phyloP scores from a whole-genome alignment of 176 grass and related monocot species.

The Paspalum notatum region DNA sequence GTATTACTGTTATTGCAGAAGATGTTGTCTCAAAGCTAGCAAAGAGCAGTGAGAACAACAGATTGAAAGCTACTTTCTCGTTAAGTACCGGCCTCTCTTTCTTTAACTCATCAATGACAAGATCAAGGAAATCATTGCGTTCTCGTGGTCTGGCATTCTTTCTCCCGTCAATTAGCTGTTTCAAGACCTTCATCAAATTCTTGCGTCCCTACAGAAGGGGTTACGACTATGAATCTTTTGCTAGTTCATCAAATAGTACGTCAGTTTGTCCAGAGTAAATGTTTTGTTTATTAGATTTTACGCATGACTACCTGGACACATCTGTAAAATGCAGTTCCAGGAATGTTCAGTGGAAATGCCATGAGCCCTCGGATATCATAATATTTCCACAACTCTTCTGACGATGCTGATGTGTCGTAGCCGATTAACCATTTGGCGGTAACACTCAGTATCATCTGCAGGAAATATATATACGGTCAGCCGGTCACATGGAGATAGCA shows the following conservation, averaged over 20 bases:
- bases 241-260: not conserved
- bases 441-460: slow-evolving; percentile 68
- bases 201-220: slow-evolving; percentile 44
- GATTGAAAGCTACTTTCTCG: slow-evolving; percentile 40
- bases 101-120: slow-evolving; percentile 45
- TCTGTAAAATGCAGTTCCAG: slow-evolving; percentile 53
- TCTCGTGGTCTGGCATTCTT: not conserved
- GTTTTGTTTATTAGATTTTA: not conserved
- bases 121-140: slow-evolving; percentile 50
- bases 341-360: slow-evolving; percentile 49
- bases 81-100: slow-evolving; percentile 38
- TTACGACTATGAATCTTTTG: not conserved
- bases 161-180: slow-evolving; percentile 37
- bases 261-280: no score
- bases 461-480: no score
- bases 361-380: slow-evolving; percentile 47
- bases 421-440: slow-evolving; percentile 59
- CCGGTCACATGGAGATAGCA: no score
- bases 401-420: slow-evolving; percentile 24
- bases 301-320: slow-evolving; percentile 47
- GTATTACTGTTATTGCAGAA: slow-evolving; percentile 29
- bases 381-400: slow-evolving; percentile 42
- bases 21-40: slow-evolving; percentile 60
- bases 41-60: slow-evolving; percentile 58
- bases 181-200: slow-evolving; percentile 40